Base-by-base conservation (phyloP, 768 basidiomycete genomes). In the Russula emetica region DNA sequence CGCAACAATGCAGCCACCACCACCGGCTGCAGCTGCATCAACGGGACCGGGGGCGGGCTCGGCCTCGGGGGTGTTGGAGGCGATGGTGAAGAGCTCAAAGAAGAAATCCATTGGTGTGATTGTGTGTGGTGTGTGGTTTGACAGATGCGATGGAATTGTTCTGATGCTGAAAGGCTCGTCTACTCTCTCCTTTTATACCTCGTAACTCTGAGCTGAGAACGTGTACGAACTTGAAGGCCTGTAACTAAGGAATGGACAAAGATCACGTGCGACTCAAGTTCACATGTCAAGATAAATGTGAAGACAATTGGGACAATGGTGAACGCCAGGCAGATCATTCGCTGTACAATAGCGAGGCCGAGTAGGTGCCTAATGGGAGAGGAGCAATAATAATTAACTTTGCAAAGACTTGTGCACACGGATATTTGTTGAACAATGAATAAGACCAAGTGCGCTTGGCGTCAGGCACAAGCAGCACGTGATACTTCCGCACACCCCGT, bases 31-130 rank as follows among this genome's bases (percentile, higher is more conserved):
- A 26, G 20, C 49, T 18, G 49, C 24, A 18, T 59, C 49, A n/a
- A 59, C 28, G 58, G 58, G 58, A 16, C 16, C 32, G 7, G 60
- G 40, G 13, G n/a, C 2, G 6, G 60, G 42, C 28, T 52, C 51
- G 14, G 51, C 6, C 40, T 60, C 57, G 20, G 60, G 18, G 11
- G 22, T 1, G 9, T 30, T 32, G 11, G 55, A 30, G 20, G 13
- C 7, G 26, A 28, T 20, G 42, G 55, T 7, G 55, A 45, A 57
- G 28, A 57, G n/a, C 0, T 42, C 11, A 3, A 42, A 6, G 42
- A 57, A 57, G 55, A 32, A 44, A 57, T 57, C 55, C 55, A 57
- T 53, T 53, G 8, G n/a, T 32, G n/a, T 53, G 32, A n/a, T 20
- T 53, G 20, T 44, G 6, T 40, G 44, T 44, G 44, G 20, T n/a